Base-by-base conservation (phyloP, 805 yeast genomes). In the Hanseniaspora guilliermondii region DNA sequence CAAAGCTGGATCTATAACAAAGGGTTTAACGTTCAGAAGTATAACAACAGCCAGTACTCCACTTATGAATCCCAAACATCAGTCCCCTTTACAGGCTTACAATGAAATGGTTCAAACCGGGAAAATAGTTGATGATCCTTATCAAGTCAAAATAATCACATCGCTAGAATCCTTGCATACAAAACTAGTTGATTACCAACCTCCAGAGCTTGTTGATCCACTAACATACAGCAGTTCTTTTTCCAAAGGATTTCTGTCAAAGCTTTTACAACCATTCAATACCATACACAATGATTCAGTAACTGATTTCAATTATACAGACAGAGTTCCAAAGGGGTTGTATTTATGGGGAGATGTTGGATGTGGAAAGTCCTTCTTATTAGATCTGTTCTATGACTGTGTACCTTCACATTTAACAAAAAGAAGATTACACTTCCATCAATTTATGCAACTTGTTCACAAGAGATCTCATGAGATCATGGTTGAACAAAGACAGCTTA, bases 301-400 rank as follows among this genome's bases (percentile, higher is more conserved):
- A 27, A 35, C 57, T 42, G 19, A 56, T 8, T 50, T 60, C 36
- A 58, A 58, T 8, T 67, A 63, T 42, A 72, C 68, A 30, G 67
- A 67, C 19, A 61, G 61, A 2, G 73, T 82, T 14, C 96, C 93
- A 2, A 73, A 76, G 59, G 98, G 98, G 4, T 83, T 93, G 7
- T 93, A 93, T 63, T 73, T 93, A 32, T 93, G 86, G 68, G 98
- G 98, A 22, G 97, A 93, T 67, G 98, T 93, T 42, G 98, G 98
- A 1, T 89, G 97, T 68, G 98, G 98, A 4, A 91, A 93, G 65
- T 93, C 98, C 7, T 91, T 93, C 97, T 73, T 93, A 57, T 91
- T 93, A 97, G 97, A 93, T 68, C 73, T 93, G 60, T 93, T 93
- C 63, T 93, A 89, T 68, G 73, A 78, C 21, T 87, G 96, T 0